A percentile compares a stretch with the other conserved stretches of the same genome.
phyloP scores from a whole-genome alignment of 306 rosid species.

The Cicer pinnatifidum region DNA sequence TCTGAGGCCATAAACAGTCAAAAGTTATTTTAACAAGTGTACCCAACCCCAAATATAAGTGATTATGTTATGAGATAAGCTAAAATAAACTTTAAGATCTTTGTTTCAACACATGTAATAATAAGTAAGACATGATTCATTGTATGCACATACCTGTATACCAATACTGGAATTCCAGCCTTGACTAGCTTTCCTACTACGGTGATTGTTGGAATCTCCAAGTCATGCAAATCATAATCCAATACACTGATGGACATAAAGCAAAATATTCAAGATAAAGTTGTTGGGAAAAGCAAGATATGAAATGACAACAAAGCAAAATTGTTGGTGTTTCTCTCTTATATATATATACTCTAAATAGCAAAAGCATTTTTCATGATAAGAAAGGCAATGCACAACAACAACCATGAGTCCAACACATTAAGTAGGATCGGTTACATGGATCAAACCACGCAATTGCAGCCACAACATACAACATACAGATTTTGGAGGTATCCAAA shows the following conservation, averaged over 20 bases:
- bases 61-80: constrained; percentile 1
- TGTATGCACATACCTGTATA: constrained; percentile 69
- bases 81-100: no score
- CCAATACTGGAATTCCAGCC: constrained; percentile 80
- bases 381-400: neutral
- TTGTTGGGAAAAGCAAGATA: constrained; percentile 34
- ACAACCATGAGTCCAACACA: no score
- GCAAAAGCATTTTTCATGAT: constrained; percentile 6
- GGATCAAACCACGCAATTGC: no score
- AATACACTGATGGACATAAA: constrained; percentile 49
- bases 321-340: constrained; percentile 5
- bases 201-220: constrained; percentile 84
- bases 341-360: neutral
- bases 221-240: constrained; percentile 70
- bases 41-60: neutral
- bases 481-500: no score
- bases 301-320: constrained; percentile 11
- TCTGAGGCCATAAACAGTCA: neutral
- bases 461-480: no score
- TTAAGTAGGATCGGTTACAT: no score
- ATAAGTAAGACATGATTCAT: constrained; percentile 4
- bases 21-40: neutral
- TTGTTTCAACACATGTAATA: neutral
- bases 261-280: constrained; percentile 5
- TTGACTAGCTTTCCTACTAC: constrained; percentile 67